Evolutionary conservation across 2,329 filamentous ascomycete genomes (phyloP).

Genomic region (Tolypocladium ophioglossoides): DNA sequence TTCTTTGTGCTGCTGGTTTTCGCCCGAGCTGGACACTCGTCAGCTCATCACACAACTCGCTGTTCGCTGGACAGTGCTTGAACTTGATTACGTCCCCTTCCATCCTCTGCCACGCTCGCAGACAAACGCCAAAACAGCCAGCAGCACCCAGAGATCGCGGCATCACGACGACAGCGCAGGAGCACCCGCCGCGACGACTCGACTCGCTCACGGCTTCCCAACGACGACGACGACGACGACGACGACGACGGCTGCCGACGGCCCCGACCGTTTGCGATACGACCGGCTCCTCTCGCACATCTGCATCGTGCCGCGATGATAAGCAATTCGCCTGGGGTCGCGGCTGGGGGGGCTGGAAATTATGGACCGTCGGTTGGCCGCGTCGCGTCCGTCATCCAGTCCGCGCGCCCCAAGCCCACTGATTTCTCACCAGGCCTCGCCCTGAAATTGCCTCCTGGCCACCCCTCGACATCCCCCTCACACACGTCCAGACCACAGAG

Average conservation of each 20-base stretch:
- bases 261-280: background rate
- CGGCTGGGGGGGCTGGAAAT: constrained; percentile 8
- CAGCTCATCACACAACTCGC: background rate
- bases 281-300: background rate
- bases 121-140: background rate
- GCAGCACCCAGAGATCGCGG: background rate
- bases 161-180: background rate
- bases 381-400: constrained; percentile 5
- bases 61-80: background rate
- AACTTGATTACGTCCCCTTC: background rate
- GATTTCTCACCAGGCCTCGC: constrained; percentile 5
- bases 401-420: constrained; percentile 10
- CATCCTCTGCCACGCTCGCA: background rate
- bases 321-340: constrained; percentile 1
- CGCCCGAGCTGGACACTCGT: background rate
- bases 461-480: constrained; percentile 7
- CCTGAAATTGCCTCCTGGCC: constrained; percentile 13
- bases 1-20: constrained; percentile 1
- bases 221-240: background rate
- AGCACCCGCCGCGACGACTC: background rate
- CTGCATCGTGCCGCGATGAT: constrained; percentile 3
- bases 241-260: background rate
- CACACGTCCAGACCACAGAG: constrained; percentile 9
- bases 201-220: background rate
- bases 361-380: constrained; percentile 10